Evolutionary conservation across 208 protist species (phyloP).

Genomic region (Naegleria fowleri): DNA sequence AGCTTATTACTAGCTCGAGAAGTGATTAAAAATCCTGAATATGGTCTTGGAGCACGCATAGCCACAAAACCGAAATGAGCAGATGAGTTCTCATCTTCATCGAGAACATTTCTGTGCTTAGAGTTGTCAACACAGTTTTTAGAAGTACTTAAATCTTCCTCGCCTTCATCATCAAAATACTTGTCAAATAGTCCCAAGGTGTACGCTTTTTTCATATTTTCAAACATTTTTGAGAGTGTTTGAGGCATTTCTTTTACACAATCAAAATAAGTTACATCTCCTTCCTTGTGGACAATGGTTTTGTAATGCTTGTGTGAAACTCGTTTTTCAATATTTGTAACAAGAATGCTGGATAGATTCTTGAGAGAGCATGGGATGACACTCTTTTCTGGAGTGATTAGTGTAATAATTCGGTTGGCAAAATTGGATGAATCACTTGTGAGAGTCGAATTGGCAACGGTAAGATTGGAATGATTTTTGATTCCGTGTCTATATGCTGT

Average conservation of each 20-base stretch:
- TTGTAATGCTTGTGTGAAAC: not conserved
- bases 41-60: not conserved
- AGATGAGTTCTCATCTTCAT: no score
- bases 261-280: not conserved
- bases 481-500: not conserved
- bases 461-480: not conserved
- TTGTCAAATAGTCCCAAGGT: not conserved
- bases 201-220: not conserved
- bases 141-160: not conserved
- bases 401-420: not conserved
- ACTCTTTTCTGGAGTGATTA: not conserved
- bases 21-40: not conserved
- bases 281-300: not conserved
- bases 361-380: not conserved
- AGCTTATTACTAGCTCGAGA: not conserved
- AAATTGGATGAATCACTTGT: not conserved
- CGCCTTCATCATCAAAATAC: not conserved
- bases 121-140: no score
- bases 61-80: not conserved
- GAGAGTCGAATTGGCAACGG: not conserved
- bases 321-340: not conserved
- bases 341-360: not conserved
- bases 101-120: no score
- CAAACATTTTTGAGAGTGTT: not conserved
- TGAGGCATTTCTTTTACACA: not conserved